These are phyloP conservation scores for Pseudoscleropodium purum DNA, from an alignment of 225 moss, liverwort and hornwort species.

Conservation along the genomic window DNA sequence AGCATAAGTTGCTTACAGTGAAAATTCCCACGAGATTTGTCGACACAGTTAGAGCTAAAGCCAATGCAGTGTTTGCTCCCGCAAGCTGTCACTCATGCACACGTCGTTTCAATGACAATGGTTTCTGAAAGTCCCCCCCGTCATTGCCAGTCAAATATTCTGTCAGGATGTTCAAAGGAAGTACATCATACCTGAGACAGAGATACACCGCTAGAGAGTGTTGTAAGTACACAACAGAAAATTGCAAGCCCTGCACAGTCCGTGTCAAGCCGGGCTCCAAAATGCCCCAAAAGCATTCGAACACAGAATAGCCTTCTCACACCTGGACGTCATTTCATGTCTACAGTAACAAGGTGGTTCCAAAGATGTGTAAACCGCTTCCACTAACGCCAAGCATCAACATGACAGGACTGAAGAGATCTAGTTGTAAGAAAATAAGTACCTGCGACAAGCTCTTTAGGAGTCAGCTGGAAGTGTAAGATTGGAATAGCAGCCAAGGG, in stretches of 20 bases:
- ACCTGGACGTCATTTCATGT: not conserved
- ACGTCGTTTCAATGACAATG: not conserved
- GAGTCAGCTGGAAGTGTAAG: slow-evolving; percentile 39
- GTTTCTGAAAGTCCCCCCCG: not conserved
- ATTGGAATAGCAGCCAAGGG: slow-evolving; percentile 86
- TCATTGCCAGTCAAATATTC: not conserved
- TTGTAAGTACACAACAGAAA: slow-evolving; percentile 86
- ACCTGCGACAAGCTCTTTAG: slow-evolving; percentile 81
- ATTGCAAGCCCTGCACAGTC: slow-evolving; percentile 80
- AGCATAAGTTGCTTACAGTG: slow-evolving; percentile 38
- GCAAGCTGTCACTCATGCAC: slow-evolving; percentile 48
- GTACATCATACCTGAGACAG: slow-evolving; percentile 58
- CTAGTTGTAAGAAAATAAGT: not conserved
- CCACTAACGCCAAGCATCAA: not conserved
- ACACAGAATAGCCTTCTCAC: not conserved
- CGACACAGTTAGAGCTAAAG: slow-evolving; percentile 66
- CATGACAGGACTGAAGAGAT: not conserved
- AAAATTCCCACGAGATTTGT: slow-evolving; percentile 79
- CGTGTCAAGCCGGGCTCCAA: not conserved
- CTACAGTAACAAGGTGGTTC: not conserved
- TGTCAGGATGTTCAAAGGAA: not conserved
- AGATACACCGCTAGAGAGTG: slow-evolving; percentile 77
- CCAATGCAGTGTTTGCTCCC: slow-evolving; percentile 77
- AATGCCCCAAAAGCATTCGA: not conserved
- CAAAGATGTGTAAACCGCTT: not conserved